Evolutionary conservation across 306 rosid genomes (phyloP).

Genomic region (Acacia crassicarpa): DNA sequence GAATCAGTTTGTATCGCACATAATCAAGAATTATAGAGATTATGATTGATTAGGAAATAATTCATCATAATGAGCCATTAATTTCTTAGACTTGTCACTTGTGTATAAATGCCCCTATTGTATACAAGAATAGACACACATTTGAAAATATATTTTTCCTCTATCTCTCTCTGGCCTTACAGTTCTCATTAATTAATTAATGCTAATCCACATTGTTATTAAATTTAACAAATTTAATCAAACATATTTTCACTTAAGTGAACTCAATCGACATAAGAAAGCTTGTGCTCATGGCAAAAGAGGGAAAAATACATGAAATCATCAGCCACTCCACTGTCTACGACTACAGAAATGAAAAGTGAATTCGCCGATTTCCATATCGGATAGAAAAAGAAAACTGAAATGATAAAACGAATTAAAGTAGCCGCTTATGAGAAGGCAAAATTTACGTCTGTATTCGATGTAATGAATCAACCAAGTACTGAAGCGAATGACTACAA

Average conservation of each 20-base stretch:
- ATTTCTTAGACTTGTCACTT: too few relatives aligned
- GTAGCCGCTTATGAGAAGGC: conserved; percentile 20
- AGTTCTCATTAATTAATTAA: too few relatives aligned
- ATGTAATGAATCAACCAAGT: conserved; percentile 20
- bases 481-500: too few relatives aligned
- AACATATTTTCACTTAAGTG: neutral
- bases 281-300: neutral
- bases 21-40: too few relatives aligned
- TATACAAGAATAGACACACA: too few relatives aligned
- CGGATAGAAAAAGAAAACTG: neutral
- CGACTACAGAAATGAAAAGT: neutral
- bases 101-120: too few relatives aligned
- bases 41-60: too few relatives aligned
- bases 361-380: neutral
- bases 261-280: neutral
- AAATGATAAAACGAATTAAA: neutral
- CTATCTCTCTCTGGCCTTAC: too few relatives aligned
- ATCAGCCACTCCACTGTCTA: neutral
- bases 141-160: too few relatives aligned
- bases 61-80: too few relatives aligned
- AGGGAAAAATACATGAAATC: neutral
- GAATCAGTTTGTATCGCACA: too few relatives aligned
- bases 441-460: conserved; percentile 26
- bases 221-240: neutral
- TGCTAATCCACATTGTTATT: neutral